These are phyloP conservation scores for Ascoidea tarda DNA, from an alignment of 805 yeast genomes.

Conservation along the genomic window DNA sequence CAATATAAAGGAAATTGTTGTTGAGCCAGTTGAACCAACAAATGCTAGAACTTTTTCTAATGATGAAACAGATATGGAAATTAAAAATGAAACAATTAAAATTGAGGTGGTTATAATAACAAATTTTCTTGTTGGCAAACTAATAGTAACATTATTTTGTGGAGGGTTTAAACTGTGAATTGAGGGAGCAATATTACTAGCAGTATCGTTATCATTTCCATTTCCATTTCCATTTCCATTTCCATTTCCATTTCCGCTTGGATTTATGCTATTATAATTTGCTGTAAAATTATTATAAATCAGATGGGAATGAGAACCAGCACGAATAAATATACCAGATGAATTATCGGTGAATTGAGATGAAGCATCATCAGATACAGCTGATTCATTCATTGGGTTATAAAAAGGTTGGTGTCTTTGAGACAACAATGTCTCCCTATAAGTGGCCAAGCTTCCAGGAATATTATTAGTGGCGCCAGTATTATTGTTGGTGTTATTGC, in stretches of 20 bases:
- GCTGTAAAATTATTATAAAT: constrained; percentile 4
- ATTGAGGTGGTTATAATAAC: constrained; percentile 26
- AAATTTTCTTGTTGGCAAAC: constrained; percentile 15
- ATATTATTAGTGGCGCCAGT: neutral
- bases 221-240: neutral
- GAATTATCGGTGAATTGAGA: neutral
- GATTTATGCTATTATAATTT: neutral
- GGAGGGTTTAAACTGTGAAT: too few species aligned
- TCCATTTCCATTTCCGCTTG: neutral
- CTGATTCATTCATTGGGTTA: neutral
- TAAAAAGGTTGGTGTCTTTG: neutral
- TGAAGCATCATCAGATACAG: neutral
- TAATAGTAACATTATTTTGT: too few species aligned
- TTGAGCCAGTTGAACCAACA: constrained; percentile 90
- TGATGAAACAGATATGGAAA: constrained; percentile 57
- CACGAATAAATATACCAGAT: neutral
- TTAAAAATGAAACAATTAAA: constrained; percentile 38
- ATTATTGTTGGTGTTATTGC: too few species aligned
- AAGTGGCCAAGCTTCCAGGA: too few species aligned
- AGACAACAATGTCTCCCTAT: neutral
- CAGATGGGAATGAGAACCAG: neutral
- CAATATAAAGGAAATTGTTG: constrained; percentile 77
- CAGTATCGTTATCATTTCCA: neutral
- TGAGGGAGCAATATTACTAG: constrained; percentile 1
- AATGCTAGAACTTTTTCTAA: constrained; percentile 73